A percentile compares a stretch with the other conserved stretches of the same genome.
Conservation (phyloP, 257 asterid genomes). For the Agastache rugosa region DNA sequence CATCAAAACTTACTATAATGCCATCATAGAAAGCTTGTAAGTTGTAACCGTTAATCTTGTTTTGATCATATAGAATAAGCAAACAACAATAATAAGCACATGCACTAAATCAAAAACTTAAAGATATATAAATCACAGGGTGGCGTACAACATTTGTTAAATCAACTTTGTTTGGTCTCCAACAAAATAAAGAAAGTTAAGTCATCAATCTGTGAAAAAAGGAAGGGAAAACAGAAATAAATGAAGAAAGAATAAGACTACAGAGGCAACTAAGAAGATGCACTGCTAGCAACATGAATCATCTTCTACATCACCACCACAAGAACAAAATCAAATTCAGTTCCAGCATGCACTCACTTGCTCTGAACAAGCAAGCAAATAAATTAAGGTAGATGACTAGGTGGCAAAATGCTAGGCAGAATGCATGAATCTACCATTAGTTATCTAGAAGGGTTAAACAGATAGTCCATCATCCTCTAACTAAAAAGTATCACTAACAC, state of each 20-base stretch:
- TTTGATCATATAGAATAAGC: constrained; percentile 19
- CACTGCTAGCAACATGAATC: neutral
- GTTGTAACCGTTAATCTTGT: constrained; percentile 6
- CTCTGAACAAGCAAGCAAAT: constrained; percentile 4
- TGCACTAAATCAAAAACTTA: constrained; percentile 7
- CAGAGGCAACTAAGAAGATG: constrained; percentile 17
- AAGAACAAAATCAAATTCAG: constrained; percentile 4
- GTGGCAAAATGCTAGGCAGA: constrained; percentile 11
- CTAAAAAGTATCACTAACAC: neutral
- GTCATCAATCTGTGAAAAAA: neutral
- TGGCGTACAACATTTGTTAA: neutral
- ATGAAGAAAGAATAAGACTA: neutral
- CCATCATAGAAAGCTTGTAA: neutral
- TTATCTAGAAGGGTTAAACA: constrained; percentile 12
- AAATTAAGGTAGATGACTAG: constrained; percentile 10
- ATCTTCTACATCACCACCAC: constrained; percentile 6
- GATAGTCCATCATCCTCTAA: neutral
- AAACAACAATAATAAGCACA: constrained; percentile 3
- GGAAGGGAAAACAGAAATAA: neutral
- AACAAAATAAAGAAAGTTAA: neutral
- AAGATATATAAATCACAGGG: neutral
- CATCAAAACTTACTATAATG: constrained; percentile 2
- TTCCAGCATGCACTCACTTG: constrained; percentile 11
- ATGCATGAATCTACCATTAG: neutral
- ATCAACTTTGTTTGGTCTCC: neutral